Evolutionary conservation across 352 stramenopile genomes (phyloP).

Genomic region (Aphanomyces invadans): DNA sequence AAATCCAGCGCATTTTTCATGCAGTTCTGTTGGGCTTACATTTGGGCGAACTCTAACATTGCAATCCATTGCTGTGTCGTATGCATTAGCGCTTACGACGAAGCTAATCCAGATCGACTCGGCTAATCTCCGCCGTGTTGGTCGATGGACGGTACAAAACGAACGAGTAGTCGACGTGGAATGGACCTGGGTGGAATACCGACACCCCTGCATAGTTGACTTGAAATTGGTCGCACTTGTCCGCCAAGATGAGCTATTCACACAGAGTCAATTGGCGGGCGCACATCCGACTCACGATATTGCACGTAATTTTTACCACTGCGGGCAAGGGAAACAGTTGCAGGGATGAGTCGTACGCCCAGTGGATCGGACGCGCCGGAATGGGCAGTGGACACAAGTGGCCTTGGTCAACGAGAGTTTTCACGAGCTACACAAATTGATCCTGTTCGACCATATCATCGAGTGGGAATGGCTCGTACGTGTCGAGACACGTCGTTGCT

Average conservation of each 20-base stretch:
- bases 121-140: constrained; percentile 78
- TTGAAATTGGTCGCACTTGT: constrained; percentile 77
- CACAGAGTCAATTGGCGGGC: too few species aligned
- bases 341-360: constrained; percentile 88
- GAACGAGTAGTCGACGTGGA: constrained; percentile 81
- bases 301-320: too few species aligned
- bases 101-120: constrained; percentile 38
- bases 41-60: too few species aligned
- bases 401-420: constrained; percentile 88
- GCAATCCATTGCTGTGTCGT: too few species aligned
- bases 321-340: constrained; percentile 90
- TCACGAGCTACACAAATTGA: constrained; percentile 46
- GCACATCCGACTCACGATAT: too few species aligned
- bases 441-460: not conserved
- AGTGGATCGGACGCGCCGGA: constrained; percentile 87
- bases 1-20: too few species aligned
- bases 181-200: constrained; percentile 71
- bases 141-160: constrained; percentile 78
- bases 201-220: constrained; percentile 72
- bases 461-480: not conserved
- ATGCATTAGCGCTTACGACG: too few species aligned
- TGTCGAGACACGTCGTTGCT: constrained; percentile 21
- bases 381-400: constrained; percentile 88
- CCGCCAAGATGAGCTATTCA: constrained; percentile 56
- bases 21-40: too few species aligned